Base-by-base conservation (phyloP, 192 early-diverging fungal species). In the Dimargaris xerosporica region DNA sequence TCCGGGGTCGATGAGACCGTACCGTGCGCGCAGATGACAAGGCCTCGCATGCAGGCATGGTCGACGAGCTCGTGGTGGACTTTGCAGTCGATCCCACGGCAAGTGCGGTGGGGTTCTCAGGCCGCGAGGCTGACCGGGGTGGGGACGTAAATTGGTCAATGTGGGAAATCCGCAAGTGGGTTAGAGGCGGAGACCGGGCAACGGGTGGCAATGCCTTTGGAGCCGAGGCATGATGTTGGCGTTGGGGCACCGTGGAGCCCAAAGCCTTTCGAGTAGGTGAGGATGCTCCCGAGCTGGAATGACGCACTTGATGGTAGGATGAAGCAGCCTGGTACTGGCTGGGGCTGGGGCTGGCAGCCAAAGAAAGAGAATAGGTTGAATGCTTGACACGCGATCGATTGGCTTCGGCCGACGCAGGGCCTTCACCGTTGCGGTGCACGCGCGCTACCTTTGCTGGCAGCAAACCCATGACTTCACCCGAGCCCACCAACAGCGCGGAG, bases 371-470 rank as follows among this genome's bases (percentile, higher is more conserved):
- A 6, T 17, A 39, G 10, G 26, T n/a, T 56, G 29, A 11, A 29
- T n/a, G 28, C 34, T 56, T 34, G 28, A 10, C 13, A 28, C 11
- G 23, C 26, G 29, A 34, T 26, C 31, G 28, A 19, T n/a, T 31
- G 17, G 23, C 10, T 9, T 28, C 23, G 29, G 23, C 17, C 17
- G 54, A 56, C 26, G 29, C 29, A n/a, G 47, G 16, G 47, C 47
- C 47, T 48, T 48, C 3, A 11, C 3, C 12, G 47, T 4, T 56
- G 28, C 28, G 54, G 28, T 29, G 29, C 7, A 56, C 54, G 13
- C 58, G 58, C 34, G 58, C 58, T 10, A 60, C 58, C n/a, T 60
- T 60, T 10, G 58, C 23, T 3, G 28, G 43, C 17, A 60, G 5
- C 58, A 41, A 19, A 39, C 34, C 34, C 19, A 60, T 25, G n/a